These are phyloP conservation scores for Xylariaceae sp. DNA, from an alignment of 2,329 filamentous ascomycete species.

Conservation along the genomic window DNA sequence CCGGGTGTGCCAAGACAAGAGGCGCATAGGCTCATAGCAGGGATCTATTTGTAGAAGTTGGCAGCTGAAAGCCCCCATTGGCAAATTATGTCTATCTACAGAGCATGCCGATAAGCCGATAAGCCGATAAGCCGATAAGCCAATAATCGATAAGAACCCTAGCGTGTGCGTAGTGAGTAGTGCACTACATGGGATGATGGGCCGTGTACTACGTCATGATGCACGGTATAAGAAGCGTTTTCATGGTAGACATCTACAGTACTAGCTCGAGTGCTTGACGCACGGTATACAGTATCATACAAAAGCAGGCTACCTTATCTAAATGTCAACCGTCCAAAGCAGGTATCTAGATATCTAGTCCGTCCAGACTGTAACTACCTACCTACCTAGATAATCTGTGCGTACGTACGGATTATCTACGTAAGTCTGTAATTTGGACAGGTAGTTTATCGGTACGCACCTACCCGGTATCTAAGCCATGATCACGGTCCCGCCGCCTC, in stretches of 20 bases:
- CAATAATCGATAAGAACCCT: not conserved
- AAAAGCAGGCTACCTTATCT: too few relatives aligned
- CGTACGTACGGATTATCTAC: too few relatives aligned
- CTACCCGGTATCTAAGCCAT: too few relatives aligned
- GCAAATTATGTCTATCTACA: slow-evolving; percentile 10
- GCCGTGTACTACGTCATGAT: slow-evolving; percentile 20
- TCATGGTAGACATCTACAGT: slow-evolving; percentile 1
- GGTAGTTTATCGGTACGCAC: too few relatives aligned
- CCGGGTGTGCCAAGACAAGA: slow-evolving; percentile 9
- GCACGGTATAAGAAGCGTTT: not conserved
- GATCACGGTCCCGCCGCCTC: too few relatives aligned
- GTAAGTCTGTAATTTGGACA: too few relatives aligned
- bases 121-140: slow-evolving; percentile 13
- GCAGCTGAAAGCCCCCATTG: slow-evolving; percentile 9
- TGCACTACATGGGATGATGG: not conserved
- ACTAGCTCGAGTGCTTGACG: fast-evolving
- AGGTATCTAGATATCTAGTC: too few relatives aligned
- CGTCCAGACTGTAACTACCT: too few relatives aligned
- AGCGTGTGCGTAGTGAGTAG: too few relatives aligned
- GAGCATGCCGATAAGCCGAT: slow-evolving; percentile 1
- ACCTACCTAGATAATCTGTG: too few relatives aligned
- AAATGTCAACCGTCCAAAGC: too few relatives aligned
- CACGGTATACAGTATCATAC: slow-evolving; percentile 3
- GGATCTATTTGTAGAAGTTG: slow-evolving; percentile 14
- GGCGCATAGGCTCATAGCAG: slow-evolving; percentile 3